Percentiles rank a stretch among this genome's conserved stretches.
Evolutionary conservation across 1,284 basidiomycete species (phyloP).

Genomic region (Mrakiaceae sp.): DNA sequence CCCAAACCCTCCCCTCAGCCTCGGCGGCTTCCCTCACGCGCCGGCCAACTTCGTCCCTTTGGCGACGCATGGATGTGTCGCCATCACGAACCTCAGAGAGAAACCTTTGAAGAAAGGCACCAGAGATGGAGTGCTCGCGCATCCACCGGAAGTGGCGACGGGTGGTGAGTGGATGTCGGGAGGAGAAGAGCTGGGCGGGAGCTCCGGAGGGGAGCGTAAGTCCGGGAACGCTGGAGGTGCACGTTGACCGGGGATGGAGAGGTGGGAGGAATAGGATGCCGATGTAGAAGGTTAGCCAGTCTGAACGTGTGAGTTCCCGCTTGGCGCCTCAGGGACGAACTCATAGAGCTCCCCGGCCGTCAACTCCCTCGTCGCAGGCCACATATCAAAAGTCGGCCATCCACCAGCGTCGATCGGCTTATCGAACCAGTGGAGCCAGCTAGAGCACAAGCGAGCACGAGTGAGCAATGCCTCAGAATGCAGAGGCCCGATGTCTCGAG

Average conservation of each 20-base stretch:
- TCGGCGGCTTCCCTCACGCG: constrained; percentile 59
- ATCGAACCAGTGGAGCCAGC: constrained; percentile 71
- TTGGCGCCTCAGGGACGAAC: background rate
- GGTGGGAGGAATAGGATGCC: background rate
- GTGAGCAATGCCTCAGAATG: background rate
- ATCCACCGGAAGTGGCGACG: constrained; percentile 67
- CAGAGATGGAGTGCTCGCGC: constrained; percentile 62
- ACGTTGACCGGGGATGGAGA: background rate
- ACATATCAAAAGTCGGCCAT: constrained; percentile 51
- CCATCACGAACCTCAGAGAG: constrained; percentile 37
- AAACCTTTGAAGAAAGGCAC: constrained; percentile 64
- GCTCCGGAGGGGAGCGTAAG: constrained; percentile 44
- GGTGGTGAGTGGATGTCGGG: constrained; percentile 57
- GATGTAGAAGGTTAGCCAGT: background rate
- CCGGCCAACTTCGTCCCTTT: constrained; percentile 60
- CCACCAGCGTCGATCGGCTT: constrained; percentile 53
- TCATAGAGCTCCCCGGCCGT: constrained; percentile 52
- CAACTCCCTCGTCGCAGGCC: constrained; percentile 37
- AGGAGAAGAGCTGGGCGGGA: constrained; percentile 58
- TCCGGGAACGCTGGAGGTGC: constrained; percentile 44
- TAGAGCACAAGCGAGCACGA: constrained; percentile 42
- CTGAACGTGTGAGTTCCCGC: no score
- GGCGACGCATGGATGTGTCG: constrained; percentile 39
- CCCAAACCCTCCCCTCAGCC: constrained; percentile 58
- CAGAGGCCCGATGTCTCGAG: background rate